A percentile compares a stretch with the other conserved stretches of the same genome.
Conservation (phyloP, 148 eudicot species). For the Silene latifolia region DNA sequence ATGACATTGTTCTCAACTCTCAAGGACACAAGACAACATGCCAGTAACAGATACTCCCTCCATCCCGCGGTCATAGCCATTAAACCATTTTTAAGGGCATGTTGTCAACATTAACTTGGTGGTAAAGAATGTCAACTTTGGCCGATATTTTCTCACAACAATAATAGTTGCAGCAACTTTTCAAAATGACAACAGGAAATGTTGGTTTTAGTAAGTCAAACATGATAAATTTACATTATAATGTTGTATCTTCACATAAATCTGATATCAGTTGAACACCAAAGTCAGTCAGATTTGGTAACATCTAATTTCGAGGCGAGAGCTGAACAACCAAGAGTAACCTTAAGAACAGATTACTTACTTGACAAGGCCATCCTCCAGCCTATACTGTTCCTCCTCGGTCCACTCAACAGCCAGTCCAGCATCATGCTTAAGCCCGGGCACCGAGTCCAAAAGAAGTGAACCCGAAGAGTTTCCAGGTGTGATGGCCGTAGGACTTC, state of each 20-base stretch:
- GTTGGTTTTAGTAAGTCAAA: no score
- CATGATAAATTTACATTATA: no score
- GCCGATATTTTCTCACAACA: no score
- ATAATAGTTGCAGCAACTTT: no score
- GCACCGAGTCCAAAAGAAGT: constrained; percentile 58
- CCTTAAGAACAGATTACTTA: constrained; percentile 43
- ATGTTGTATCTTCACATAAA: no score
- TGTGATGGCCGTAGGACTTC: constrained; percentile 31
- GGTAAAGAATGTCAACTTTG: no score
- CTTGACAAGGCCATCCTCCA: constrained; percentile 83
- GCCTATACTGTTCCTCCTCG: constrained; percentile 63
- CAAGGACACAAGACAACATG: background rate
- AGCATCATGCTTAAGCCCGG: constrained; percentile 76
- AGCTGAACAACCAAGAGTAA: constrained; percentile 17
- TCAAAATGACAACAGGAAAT: no score
- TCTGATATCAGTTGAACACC: background rate
- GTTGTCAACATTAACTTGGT: no score
- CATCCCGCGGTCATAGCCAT: background rate
- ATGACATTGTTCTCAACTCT: constrained; percentile 8
- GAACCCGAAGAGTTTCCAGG: constrained; percentile 43
- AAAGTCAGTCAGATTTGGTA: background rate
- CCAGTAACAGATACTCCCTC: background rate
- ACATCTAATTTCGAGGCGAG: background rate
- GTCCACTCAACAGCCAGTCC: constrained; percentile 83
- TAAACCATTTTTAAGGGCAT: no score